These are phyloP conservation scores for Coniosporium tulheliwenetii DNA, from an alignment of 2,329 filamentous ascomycete species.

Conservation along the genomic window DNA sequence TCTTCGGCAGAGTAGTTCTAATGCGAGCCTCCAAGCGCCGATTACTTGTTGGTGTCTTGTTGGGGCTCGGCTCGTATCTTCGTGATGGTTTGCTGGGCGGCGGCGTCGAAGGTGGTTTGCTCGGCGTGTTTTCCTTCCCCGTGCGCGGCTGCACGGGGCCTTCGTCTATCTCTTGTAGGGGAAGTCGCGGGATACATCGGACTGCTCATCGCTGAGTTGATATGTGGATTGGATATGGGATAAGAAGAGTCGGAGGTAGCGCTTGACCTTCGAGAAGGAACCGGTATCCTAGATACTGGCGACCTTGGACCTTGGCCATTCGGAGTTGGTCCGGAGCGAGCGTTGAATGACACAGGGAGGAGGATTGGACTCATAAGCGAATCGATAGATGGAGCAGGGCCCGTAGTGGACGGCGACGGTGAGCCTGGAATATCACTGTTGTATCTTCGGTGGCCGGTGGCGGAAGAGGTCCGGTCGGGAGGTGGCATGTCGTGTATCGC, in stretches of 20 bases:
- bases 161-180: slow-evolving; percentile 2
- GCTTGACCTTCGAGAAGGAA: slow-evolving; percentile 7
- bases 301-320: slow-evolving; percentile 10
- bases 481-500: too few species aligned
- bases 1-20: slow-evolving; percentile 50
- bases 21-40: slow-evolving; percentile 53
- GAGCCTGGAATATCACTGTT: slow-evolving; percentile 2
- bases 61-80: slow-evolving; percentile 21
- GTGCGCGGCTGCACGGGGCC: slow-evolving; percentile 1
- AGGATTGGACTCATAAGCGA: slow-evolving; percentile 8
- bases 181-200: background rate
- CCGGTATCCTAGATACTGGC: slow-evolving; percentile 10
- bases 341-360: slow-evolving; percentile 7
- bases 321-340: background rate
- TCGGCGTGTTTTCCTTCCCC: background rate
- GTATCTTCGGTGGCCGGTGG: slow-evolving; percentile 3
- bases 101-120: slow-evolving; percentile 7
- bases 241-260: slow-evolving; percentile 11
- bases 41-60: slow-evolving; percentile 17
- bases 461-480: slow-evolving; percentile 5
- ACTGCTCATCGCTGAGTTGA: too few species aligned
- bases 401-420: background rate
- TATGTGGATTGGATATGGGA: too few species aligned
- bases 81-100: slow-evolving; percentile 10
- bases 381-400: slow-evolving; percentile 8